These are phyloP conservation scores for Aegilops speltoides DNA, from an alignment of 176 grass and related monocot species.

Conservation along the genomic window DNA sequence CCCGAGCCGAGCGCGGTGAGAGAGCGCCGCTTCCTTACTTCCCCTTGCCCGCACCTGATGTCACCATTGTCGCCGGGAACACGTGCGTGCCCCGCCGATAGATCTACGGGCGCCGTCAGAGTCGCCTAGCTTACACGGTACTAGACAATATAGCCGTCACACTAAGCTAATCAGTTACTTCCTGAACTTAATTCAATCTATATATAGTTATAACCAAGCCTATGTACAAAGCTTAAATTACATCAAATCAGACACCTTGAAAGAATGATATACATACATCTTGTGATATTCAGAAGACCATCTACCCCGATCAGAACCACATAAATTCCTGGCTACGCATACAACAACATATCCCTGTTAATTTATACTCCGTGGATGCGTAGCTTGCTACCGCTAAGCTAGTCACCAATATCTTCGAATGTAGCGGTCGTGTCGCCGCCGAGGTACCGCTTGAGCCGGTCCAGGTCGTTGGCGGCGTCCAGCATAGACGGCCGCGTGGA, in stretches of 20 bases:
- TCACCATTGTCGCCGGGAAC: too few species aligned
- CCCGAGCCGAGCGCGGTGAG: too few species aligned
- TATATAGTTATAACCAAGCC: background rate
- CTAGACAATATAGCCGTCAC: background rate
- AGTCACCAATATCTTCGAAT: conserved; percentile 50
- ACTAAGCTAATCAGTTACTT: background rate
- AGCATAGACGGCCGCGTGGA: conserved; percentile 75
- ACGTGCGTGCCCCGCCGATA: too few species aligned
- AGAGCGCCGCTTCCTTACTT: too few species aligned
- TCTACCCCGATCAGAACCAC: background rate
- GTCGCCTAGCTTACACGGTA: too few species aligned
- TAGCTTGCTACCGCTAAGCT: background rate
- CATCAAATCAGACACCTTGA: conserved; percentile 19
- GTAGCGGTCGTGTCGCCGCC: conserved; percentile 73
- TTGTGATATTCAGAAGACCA: background rate
- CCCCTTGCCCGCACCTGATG: too few species aligned
- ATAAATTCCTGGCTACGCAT: background rate
- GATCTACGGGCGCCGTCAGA: too few species aligned
- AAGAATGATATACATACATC: conserved; percentile 27
- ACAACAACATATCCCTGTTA: background rate
- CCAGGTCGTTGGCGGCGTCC: conserved; percentile 74
- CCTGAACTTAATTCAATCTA: background rate
- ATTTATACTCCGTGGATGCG: too few species aligned
- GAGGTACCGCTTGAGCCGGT: conserved; percentile 77
- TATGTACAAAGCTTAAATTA: background rate